These are phyloP conservation scores for Phaeotremella fagi DNA, from an alignment of 768 basidiomycete species.

Conservation along the genomic window DNA sequence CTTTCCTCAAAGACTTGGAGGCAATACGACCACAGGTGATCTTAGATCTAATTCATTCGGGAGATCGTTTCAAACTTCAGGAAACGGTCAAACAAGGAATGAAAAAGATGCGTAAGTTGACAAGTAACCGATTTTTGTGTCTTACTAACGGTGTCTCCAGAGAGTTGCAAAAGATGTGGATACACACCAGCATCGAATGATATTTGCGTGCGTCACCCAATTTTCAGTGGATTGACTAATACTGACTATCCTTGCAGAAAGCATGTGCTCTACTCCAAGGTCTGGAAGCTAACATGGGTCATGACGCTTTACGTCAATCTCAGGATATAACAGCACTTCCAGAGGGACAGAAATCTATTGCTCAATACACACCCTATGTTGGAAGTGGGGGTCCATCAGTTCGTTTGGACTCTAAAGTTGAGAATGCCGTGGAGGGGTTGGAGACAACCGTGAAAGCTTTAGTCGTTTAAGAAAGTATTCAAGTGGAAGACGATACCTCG, in stretches of 20 bases:
- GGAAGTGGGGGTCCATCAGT: too few species aligned
- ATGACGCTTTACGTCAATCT: conserved; percentile 55
- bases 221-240: too few species aligned
- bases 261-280: conserved; percentile 88
- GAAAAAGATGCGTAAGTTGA: conserved; percentile 71
- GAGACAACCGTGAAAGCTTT: conserved; percentile 32
- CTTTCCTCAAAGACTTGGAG: conserved; percentile 92
- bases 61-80: conserved; percentile 81
- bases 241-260: too few species aligned
- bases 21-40: conserved; percentile 89
- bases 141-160: conserved; percentile 51
- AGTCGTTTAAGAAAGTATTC: conserved; percentile 8
- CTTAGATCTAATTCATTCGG: conserved; percentile 95
- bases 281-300: conserved; percentile 72
- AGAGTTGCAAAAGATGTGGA: conserved; percentile 85
- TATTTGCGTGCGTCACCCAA: too few species aligned
- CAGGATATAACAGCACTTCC: conserved; percentile 58
- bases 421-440: conserved; percentile 25
- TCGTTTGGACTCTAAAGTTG: too few species aligned
- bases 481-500: neutral
- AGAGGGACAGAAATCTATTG: conserved; percentile 70
- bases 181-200: conserved; percentile 82
- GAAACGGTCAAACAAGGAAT: conserved; percentile 79
- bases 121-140: neutral
- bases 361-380: conserved; percentile 45